Conservation (phyloP, 768 basidiomycete species). For the Suillus plorans region DNA sequence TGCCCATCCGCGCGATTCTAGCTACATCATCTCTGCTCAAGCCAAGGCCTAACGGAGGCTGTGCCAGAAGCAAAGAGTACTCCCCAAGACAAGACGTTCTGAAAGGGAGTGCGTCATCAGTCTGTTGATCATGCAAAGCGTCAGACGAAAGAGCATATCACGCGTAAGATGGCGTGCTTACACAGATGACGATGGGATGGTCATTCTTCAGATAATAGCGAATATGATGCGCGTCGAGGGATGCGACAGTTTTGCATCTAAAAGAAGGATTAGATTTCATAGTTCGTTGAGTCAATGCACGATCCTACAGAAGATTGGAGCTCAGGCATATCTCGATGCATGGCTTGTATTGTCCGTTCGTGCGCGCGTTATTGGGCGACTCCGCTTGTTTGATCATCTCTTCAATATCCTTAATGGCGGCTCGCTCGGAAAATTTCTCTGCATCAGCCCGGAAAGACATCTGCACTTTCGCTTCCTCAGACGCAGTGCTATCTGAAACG, state of each 20-base stretch:
- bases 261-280: not conserved
- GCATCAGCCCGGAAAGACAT: slow-evolving; percentile 3
- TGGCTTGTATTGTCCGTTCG: not conserved
- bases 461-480: slow-evolving; percentile 2
- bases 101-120: not conserved
- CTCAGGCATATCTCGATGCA: not conserved
- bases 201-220: not conserved
- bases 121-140: not conserved
- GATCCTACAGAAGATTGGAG: not conserved
- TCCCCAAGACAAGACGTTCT: slow-evolving; percentile 57
- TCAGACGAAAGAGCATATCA: not conserved
- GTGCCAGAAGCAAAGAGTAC: slow-evolving; percentile 76
- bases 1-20: slow-evolving; percentile 60
- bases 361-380: not conserved
- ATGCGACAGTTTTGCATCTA: not conserved
- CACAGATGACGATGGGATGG: not conserved
- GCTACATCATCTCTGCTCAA: slow-evolving; percentile 57
- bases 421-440: not conserved
- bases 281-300: not conserved
- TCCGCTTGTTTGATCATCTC: not conserved
- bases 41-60: slow-evolving; percentile 68
- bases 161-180: not conserved
- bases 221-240: not conserved
- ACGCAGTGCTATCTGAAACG: slow-evolving; percentile 19
- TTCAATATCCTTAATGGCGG: not conserved